Base-by-base conservation (phyloP, 2,329 filamentous ascomycete genomes). In the Dothideomycetes sp. region DNA sequence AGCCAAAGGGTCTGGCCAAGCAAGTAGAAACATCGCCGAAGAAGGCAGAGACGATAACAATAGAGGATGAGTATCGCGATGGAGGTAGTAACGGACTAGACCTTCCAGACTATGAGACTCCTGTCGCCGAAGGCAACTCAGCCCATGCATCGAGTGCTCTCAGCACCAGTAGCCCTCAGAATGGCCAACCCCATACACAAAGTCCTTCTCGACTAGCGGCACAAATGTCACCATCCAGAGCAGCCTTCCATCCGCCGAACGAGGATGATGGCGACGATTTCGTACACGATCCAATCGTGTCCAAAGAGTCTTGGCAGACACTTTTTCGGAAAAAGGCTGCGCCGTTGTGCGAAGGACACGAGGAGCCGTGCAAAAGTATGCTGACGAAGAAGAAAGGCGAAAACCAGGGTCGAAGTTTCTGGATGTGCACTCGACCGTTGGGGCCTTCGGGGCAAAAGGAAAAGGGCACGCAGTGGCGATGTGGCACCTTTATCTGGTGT, bases 331-430 rank as follows among this genome's bases (percentile, higher is more conserved):
- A 81, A 57, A 79, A 82, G 41, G 64, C 75, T 2, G 69, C 76
- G 1, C 91, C 91, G 1, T 74, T 73, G 42, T 98, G 91, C 56
- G 87, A 95, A 50, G 63, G 65, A 35, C 91, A 98, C 54, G 70
- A 77, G 38, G 88, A 96, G 51, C 82, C 84, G 3, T 96, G 91
- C 60, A 83, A 87, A 47, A 84, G 72, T 47, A 65, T 89, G 37
- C 73, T 79, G 14, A 94, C 88, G 1, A 95, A 89, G 65, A 96
- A 96, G 56, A 71, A 85, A 1, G 91, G 91, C 2, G 65, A 84
- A 46, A 98, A 96, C 53, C 80, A 71, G 47, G 77, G 78, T 0
- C 63, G 77, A 18, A 69, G 70, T 7, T 82, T 81, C 54, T 82
- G 74, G 74, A 78, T 80, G 52, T 82, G 78, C 53, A 58, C 73